Evolutionary conservation across 2,329 filamentous ascomycete species (phyloP), one percentile per base, ranked within the genome.

Genomic region (Aspergillus novofumigatus): DNA sequence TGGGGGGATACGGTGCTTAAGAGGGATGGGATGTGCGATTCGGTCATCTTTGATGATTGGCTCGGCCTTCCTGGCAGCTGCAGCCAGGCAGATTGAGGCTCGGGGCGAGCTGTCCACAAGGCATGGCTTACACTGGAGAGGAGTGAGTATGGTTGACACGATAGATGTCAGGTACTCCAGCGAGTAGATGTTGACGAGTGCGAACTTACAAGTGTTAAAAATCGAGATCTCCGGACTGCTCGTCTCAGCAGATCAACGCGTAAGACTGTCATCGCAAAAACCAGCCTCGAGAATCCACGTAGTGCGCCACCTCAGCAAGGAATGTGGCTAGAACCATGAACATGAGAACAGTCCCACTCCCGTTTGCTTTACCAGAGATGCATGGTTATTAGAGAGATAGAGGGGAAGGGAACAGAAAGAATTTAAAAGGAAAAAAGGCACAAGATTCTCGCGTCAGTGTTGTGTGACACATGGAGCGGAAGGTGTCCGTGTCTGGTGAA

Each of bases 1-100:
- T 2, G 58, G 49, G n/a, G 74, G 73, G 25, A 75, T 53, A 50
- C 64, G 64, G 29, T 64, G 54, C 28, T 61, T 68, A 26, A 69
- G 26, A 3, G 63, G 59, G 26, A 56, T 23, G 23, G 45, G 14
- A 7, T 54, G 32, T 20, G 32, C 11, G 10, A 49, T 55, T 41
- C 52, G 54, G 20, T 10, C 23, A 47, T 53, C 60, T 28, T 44
- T 58, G 56, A 23, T 55, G 51, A 47, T 59, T 28, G 21, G 48
- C 49, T 57, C 51, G 17, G 44, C 28, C 50, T 53, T 54, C 2
- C 53, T 58, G 10, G 52, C 49, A 14, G 50, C 54, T 20, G 52
- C 49, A 14, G 50, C 54, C 21, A 54, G 53, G 23, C 44, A 50
- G 21, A 67, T 49, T n/a, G 63, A 65, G 50, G 65, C 54, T 9